Evolutionary conservation across 1,284 basidiomycete genomes (phyloP).

Genomic region (Mrakiaceae sp.): DNA sequence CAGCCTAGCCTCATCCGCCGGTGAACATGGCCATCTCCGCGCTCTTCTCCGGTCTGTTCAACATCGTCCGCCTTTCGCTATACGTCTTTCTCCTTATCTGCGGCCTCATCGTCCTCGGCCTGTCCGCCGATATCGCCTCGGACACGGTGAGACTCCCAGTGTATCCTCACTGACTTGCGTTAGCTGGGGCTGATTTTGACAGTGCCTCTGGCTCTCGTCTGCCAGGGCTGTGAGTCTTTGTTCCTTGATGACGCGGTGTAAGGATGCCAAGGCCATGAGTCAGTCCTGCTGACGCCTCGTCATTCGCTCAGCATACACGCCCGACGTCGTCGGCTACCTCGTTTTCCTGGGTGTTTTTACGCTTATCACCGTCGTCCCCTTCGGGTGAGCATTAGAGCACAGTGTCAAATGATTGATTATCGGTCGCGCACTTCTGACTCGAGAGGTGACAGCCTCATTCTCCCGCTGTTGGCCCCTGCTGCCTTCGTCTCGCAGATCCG

Average conservation of each 20-base stretch:
- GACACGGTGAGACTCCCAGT: neutral
- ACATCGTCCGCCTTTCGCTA: neutral
- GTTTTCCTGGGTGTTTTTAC: slow-evolving; percentile 1
- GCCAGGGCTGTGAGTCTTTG: neutral
- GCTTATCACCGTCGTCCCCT: neutral
- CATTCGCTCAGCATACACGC: neutral
- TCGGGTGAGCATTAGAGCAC: neutral
- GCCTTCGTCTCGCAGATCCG: neutral
- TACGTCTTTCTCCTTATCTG: slow-evolving; percentile 1
- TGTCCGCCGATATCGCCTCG: neutral
- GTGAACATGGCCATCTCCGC: neutral
- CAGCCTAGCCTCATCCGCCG: neutral
- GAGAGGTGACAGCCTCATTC: neutral
- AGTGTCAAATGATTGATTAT: too few species aligned
- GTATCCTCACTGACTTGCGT: neutral
- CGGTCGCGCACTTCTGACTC: neutral
- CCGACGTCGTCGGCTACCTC: neutral
- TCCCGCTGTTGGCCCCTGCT: neutral
- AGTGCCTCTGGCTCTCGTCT: neutral
- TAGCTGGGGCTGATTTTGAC: neutral
- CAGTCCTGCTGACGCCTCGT: neutral
- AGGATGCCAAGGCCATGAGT: too few species aligned
- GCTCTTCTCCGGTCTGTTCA: neutral
- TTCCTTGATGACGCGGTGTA: neutral
- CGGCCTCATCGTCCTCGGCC: neutral